A percentile compares a stretch with the other conserved stretches of the same genome.
Conservation (phyloP, 2,329 filamentous ascomycete species). For the Corynespora cassiicola region DNA sequence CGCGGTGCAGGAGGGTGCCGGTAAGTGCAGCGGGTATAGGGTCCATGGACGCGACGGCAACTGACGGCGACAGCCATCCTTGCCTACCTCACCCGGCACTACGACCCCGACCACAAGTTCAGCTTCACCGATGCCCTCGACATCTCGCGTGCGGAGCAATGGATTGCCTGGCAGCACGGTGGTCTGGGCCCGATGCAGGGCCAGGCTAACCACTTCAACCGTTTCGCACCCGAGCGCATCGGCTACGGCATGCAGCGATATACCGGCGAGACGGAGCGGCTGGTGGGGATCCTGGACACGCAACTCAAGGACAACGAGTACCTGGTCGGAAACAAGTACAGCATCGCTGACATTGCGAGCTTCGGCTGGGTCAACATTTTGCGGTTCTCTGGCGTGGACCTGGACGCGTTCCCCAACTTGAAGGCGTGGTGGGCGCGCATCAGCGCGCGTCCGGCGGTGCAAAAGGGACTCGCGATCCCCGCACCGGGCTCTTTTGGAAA, state of each 20-base stretch:
- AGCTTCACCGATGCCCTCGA: conserved; percentile 56
- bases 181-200: conserved; percentile 53
- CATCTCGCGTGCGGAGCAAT: conserved; percentile 60
- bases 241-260: conserved; percentile 54
- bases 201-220: conserved; percentile 48
- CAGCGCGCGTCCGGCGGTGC: conserved; percentile 49
- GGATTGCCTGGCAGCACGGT: conserved; percentile 66
- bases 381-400: conserved; percentile 49
- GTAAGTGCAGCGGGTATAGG: conserved; percentile 32
- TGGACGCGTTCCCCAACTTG: conserved; percentile 51
- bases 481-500: conserved; percentile 50
- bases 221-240: conserved; percentile 52
- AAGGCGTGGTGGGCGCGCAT: conserved; percentile 54
- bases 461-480: conserved; percentile 47
- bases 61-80: conserved; percentile 46
- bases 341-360: conserved; percentile 54
- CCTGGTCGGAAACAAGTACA: conserved; percentile 54
- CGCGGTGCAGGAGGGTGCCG: conserved; percentile 54
- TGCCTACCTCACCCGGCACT: conserved; percentile 52
- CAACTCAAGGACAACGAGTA: conserved; percentile 50
- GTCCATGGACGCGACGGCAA: neutral
- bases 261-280: conserved; percentile 55
- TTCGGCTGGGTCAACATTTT: conserved; percentile 53
- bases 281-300: conserved; percentile 53
- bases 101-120: conserved; percentile 55